These are phyloP conservation scores for Arthrobotrys musiformis DNA, from an alignment of 2,329 filamentous ascomycete species.

Conservation along the genomic window DNA sequence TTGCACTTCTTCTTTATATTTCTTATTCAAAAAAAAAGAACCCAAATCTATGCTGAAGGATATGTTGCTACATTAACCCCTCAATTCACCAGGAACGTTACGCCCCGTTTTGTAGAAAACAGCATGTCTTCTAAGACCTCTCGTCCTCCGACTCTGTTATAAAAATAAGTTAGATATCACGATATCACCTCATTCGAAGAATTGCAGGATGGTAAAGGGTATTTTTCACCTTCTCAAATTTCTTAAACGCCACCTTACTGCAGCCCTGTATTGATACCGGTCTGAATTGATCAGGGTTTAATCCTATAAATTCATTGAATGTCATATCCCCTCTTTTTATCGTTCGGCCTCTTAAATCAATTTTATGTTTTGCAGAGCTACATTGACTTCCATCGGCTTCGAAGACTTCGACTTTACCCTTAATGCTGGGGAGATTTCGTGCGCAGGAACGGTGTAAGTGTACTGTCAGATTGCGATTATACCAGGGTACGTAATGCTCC, in stretches of 20 bases:
- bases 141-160: conserved; percentile 26
- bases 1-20: no score
- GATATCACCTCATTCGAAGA: not conserved
- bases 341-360: not conserved
- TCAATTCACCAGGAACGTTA: conserved; percentile 40
- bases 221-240: conserved; percentile 28
- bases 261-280: not conserved
- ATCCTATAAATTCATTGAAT: conserved; percentile 27
- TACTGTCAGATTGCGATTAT: conserved; percentile 9
- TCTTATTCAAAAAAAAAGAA: no score
- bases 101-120: conserved; percentile 24
- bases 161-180: conserved; percentile 21
- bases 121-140: conserved; percentile 33
- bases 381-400: conserved; percentile 7
- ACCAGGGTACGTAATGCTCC: conserved; percentile 2
- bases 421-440: not conserved
- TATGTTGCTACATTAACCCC: conserved; percentile 19
- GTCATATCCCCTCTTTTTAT: conserved; percentile 28
- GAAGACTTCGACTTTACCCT: conserved; percentile 7
- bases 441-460: not conserved
- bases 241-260: conserved; percentile 28
- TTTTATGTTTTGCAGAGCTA: not conserved
- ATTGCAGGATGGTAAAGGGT: no score
- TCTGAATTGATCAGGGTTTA: conserved; percentile 14
- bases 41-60: no score